Evolutionary conservation across 805 yeast species (phyloP), one percentile per base, ranked within the genome.

Genomic region (Kodamaea laetipori): DNA sequence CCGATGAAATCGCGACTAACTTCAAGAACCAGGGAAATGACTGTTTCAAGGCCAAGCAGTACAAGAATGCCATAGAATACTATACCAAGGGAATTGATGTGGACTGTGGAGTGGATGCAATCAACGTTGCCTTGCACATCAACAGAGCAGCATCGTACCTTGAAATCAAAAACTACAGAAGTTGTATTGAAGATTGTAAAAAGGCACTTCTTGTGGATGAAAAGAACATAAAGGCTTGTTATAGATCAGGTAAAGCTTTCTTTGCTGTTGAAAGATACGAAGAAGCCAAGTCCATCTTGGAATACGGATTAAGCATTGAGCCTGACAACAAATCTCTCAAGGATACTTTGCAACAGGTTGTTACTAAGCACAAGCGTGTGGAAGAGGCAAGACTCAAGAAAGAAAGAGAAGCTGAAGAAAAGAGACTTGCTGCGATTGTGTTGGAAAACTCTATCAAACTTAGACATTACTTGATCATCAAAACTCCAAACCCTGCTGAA

Each of bases 11-110:
- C 26, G 97, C 97, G 3, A 74, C 79, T 17, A 90, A 90, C 57
- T 94, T 90, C 70, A 89, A 90, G 50, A 82, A 78, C 48, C 97
- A 92, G 60, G 99, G 99, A 4, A 94, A 95, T 61, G 97, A 89
- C 11, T 77, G 86, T 46, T 94, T 76, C 66, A 83, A 80, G 60
- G 69, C 69, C 7, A 87, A 84, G 54, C 80, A 82, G 54, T 94
- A 77, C 65, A 75, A 78, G 44, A 80, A 80, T 50, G 99, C 99
- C 0, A 71, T 87, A 32, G 84, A 80, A 43, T 84, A 72, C 56
- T 94, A 94, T 56, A 81, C 83, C 25, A 82, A 86, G 58, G 98
- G 95, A 1, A 56, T 94, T 18, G 89, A 81, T 9, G 80, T 86
- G 27, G 77, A 80, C 36, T 80, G 89, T 57, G 80, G 74, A 4